These are phyloP conservation scores for Pichia sp. DNA, from an alignment of 1,139 yeast species.

Conservation along the genomic window DNA sequence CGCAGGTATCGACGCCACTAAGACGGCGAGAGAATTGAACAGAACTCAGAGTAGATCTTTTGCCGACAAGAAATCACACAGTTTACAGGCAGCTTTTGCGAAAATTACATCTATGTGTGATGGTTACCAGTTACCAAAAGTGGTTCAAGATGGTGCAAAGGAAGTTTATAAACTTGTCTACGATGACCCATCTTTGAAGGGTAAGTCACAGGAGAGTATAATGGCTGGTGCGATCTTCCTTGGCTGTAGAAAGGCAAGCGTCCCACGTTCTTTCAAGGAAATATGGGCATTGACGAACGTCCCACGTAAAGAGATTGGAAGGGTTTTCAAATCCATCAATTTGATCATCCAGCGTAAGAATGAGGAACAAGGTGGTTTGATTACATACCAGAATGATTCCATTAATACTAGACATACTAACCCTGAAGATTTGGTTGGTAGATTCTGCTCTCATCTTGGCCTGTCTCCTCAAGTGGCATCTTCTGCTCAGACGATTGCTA, in stretches of 20 bases:
- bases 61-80: constrained; percentile 83
- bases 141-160: constrained; percentile 96
- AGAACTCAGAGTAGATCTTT: constrained; percentile 83
- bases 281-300: constrained; percentile 94
- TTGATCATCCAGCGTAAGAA: constrained; percentile 65
- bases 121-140: constrained; percentile 88
- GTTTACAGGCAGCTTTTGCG: constrained; percentile 81
- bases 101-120: constrained; percentile 95
- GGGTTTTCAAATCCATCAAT: constrained; percentile 76
- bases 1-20: constrained; percentile 68
- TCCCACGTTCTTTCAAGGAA: constrained; percentile 92
- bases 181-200: constrained; percentile 81
- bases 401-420: constrained; percentile 83
- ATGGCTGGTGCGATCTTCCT: constrained; percentile 96
- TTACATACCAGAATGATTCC: constrained; percentile 40
- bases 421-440: constrained; percentile 90
- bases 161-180: constrained; percentile 91
- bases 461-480: constrained; percentile 77
- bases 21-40: constrained; percentile 78
- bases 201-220: constrained; percentile 87
- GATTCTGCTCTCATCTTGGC: constrained; percentile 95
- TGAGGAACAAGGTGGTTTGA: constrained; percentile 29
- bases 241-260: constrained; percentile 93
- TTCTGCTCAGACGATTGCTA: constrained; percentile 90
- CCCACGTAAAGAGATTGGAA: constrained; percentile 90